phyloP scores from a whole-genome alignment of 2,329 filamentous ascomycete genomes.

The Aspergillus spinulosporus region DNA sequence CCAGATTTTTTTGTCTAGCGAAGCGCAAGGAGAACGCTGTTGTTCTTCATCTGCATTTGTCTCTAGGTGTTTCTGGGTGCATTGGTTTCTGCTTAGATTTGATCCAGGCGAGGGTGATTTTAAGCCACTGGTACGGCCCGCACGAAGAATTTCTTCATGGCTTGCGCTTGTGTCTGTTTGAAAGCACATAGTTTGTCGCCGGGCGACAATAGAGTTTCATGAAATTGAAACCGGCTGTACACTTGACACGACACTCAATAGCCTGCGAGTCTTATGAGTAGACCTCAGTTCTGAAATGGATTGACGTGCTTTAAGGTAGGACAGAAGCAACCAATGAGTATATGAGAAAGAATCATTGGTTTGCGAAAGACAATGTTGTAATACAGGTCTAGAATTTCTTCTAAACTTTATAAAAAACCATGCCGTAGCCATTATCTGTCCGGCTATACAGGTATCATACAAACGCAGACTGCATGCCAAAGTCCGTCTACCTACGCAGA shows the following conservation, averaged over 20 bases:
- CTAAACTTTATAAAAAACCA: conserved; percentile 19
- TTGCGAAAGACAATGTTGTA: conserved; percentile 8
- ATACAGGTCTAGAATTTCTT: conserved; percentile 22
- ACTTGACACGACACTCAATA: background rate
- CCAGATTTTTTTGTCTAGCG: background rate
- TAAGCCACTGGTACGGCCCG: background rate
- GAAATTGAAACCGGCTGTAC: background rate
- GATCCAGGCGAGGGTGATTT: background rate
- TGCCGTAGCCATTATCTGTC: conserved; percentile 19
- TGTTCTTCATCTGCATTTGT: background rate
- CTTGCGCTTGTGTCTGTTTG: background rate
- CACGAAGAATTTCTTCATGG: background rate
- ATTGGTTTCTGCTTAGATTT: background rate
- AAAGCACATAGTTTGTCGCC: background rate
- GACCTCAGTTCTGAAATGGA: background rate
- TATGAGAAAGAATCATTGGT: conserved; percentile 20
- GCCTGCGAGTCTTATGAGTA: background rate
- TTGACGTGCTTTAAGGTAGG: background rate
- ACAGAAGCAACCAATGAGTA: conserved; percentile 2
- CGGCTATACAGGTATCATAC: conserved; percentile 43
- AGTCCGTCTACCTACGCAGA: conserved; percentile 36
- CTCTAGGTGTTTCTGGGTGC: background rate
- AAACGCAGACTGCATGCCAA: conserved; percentile 24
- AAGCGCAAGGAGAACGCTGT: conserved; percentile 1
- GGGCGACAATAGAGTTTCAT: background rate